phyloP scores from a whole-genome alignment of 176 grass and related monocot species.

The Miscanthus lutarioriparius region DNA sequence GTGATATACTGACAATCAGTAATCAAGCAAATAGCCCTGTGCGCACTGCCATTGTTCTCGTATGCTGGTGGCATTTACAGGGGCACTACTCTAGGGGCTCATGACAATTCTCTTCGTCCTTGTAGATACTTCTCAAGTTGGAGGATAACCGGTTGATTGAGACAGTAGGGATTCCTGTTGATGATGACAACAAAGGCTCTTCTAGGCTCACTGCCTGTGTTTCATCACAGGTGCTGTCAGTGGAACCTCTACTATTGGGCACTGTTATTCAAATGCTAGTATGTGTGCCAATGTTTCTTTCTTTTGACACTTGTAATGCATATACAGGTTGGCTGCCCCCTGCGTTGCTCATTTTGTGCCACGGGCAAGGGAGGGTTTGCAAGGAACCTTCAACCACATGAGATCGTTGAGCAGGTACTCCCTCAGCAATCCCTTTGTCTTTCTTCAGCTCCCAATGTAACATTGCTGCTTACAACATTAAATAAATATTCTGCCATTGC shows the following conservation, averaged over 20 bases:
- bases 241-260: neutral
- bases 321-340: slow-evolving; percentile 83
- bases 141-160: slow-evolving; percentile 91
- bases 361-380: slow-evolving; percentile 93
- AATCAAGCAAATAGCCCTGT: neutral
- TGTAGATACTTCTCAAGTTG: slow-evolving; percentile 93
- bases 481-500: neutral
- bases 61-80: neutral
- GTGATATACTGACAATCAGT: slow-evolving; percentile 19
- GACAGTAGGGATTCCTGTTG: slow-evolving; percentile 85
- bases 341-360: slow-evolving; percentile 86
- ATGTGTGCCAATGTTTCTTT: neutral
- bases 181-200: slow-evolving; percentile 62
- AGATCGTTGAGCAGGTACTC: slow-evolving; percentile 85
- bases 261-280: neutral
- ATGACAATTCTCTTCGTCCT: neutral
- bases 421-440: neutral
- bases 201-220: slow-evolving; percentile 86
- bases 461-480: neutral
- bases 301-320: neutral
- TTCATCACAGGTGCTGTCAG: slow-evolving; percentile 74
- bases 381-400: slow-evolving; percentile 78
- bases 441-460: neutral
- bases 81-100: neutral
- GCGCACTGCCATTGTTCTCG: neutral